phyloP scores from a whole-genome alignment of 345 rosid genomes.

The Anastatica hierochuntica region DNA sequence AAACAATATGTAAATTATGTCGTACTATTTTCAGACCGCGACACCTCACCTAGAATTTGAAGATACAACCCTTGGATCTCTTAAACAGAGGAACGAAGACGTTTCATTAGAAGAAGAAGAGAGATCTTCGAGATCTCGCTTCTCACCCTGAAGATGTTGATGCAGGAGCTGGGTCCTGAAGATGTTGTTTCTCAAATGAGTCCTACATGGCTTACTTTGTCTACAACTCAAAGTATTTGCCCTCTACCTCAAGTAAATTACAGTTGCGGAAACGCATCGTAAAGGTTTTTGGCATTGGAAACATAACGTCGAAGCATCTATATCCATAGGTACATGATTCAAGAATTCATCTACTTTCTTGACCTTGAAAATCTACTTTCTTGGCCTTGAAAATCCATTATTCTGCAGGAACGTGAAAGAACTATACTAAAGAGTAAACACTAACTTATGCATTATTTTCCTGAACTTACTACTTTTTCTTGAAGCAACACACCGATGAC shows the following conservation, averaged over 20 bases:
- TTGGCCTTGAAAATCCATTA: conserved; percentile 13
- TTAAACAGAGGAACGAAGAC: conserved; percentile 9
- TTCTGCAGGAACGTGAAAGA: no score
- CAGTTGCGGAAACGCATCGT: conserved; percentile 55
- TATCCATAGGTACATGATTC: conserved; percentile 58
- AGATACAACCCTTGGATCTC: no score
- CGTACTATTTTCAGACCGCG: no score
- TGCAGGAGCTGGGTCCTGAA: no score
- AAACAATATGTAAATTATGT: no score
- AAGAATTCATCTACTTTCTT: neutral
- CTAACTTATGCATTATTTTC: no score
- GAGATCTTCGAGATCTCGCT: conserved; percentile 34
- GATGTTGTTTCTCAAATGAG: no score
- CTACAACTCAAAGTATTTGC: conserved; percentile 56
- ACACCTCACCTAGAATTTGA: no score
- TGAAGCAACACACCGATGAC: conserved; percentile 68
- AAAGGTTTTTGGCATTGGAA: conserved; percentile 90
- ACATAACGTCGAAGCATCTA: conserved; percentile 73
- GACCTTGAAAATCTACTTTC: neutral
- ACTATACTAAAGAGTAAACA: no score
- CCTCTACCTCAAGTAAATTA: conserved; percentile 51
- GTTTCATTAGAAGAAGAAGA: conserved; percentile 35
- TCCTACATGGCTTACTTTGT: no score
- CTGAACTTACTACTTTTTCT: conserved; percentile 75
- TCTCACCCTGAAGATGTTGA: conserved; percentile 40